phyloP scores from a whole-genome alignment of 441 rosid genomes.

The Erodium texanum region DNA sequence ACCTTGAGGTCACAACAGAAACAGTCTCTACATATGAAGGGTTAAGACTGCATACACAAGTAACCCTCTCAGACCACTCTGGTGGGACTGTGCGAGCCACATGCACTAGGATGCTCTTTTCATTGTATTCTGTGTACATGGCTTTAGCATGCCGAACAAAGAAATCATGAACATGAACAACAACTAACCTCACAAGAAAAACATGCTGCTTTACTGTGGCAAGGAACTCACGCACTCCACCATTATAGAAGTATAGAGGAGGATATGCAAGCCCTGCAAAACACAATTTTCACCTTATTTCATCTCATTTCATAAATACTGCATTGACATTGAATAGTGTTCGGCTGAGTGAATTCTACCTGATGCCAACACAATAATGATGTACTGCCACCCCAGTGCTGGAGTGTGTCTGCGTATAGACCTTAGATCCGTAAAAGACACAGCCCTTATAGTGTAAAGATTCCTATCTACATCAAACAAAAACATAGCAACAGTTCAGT shows the following conservation, averaged over 20 bases:
- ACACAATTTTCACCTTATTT: slow-evolving; percentile 1
- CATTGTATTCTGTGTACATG: neutral
- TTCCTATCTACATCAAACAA: slow-evolving; percentile 51
- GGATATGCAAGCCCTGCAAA: slow-evolving; percentile 87
- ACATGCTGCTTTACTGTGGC: slow-evolving; percentile 78
- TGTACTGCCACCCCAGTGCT: slow-evolving; percentile 89
- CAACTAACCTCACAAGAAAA: slow-evolving; percentile 72
- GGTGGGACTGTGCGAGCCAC: neutral
- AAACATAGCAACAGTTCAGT: slow-evolving; percentile 15
- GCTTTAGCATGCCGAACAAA: neutral
- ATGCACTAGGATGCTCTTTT: neutral
- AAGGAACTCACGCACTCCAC: slow-evolving; percentile 90
- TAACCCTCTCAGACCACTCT: neutral
- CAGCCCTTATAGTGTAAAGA: slow-evolving; percentile 77
- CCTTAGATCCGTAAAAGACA: slow-evolving; percentile 70
- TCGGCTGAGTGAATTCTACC: slow-evolving; percentile 34
- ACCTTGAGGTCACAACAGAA: neutral
- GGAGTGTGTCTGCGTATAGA: slow-evolving; percentile 85
- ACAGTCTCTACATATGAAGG: neutral
- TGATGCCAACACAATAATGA: slow-evolving; percentile 78
- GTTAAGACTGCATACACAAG: neutral
- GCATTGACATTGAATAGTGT: neutral
- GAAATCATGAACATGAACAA: neutral
- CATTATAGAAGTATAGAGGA: slow-evolving; percentile 86
- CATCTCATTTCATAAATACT: neutral